Conservation (phyloP, 163 green algal genomes). For the Scenedesmus sp. region DNA sequence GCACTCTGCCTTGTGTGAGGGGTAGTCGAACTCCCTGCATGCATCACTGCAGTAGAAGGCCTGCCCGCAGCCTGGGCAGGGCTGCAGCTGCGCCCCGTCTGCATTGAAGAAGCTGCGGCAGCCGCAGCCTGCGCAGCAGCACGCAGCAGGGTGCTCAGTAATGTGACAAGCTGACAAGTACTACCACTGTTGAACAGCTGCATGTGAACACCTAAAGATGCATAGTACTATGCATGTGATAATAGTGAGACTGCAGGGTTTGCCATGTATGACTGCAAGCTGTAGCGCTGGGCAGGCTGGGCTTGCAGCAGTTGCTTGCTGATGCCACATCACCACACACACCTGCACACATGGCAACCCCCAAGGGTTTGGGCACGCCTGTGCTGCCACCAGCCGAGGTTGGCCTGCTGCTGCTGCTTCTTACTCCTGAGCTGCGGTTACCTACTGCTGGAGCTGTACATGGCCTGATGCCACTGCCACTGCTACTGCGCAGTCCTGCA, state of each 20-base stretch:
- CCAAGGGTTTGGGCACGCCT: conserved; percentile 19
- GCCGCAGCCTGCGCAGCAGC: background rate
- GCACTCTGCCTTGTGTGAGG: conserved; percentile 30
- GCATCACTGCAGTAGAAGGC: conserved; percentile 10
- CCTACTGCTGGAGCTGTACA: background rate
- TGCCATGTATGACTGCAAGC: background rate
- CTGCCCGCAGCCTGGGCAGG: conserved; percentile 5
- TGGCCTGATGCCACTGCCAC: background rate
- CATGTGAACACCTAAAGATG: background rate
- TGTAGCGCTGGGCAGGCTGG: too few relatives aligned
- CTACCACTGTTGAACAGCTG: background rate
- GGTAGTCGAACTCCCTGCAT: background rate
- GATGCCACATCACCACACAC: background rate
- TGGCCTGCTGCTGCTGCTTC: background rate
- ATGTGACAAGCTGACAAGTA: background rate
- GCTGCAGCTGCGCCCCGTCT: conserved; percentile 7
- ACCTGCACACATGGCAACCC: conserved; percentile 18
- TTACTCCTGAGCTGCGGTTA: background rate
- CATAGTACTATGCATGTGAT: background rate
- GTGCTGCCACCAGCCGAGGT: background rate
- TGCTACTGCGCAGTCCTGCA: background rate
- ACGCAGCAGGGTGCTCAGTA: background rate
- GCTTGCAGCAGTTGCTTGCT: background rate
- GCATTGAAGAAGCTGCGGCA: conserved; percentile 25
- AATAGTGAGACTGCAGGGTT: background rate